These are phyloP conservation scores for Knufia petricola DNA, from an alignment of 2,329 filamentous ascomycete species.

Conservation along the genomic window DNA sequence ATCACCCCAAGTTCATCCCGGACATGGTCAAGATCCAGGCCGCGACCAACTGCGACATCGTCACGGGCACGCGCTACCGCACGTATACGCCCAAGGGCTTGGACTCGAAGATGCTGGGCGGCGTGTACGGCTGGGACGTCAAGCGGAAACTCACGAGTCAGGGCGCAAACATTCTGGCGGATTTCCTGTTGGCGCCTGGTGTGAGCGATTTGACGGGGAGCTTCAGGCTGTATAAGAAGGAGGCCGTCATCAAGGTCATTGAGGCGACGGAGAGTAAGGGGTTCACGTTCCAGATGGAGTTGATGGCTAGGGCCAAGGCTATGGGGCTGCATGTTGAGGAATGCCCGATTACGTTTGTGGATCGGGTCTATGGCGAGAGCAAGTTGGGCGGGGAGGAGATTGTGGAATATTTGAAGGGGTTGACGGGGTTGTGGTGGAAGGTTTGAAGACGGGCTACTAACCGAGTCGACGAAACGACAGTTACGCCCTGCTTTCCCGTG, in stretches of 20 bases:
- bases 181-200: conserved; percentile 83
- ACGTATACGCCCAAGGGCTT: conserved; percentile 53
- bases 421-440: conserved; percentile 67
- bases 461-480: too few relatives aligned
- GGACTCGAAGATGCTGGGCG: conserved; percentile 40
- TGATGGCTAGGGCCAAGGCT: conserved; percentile 94
- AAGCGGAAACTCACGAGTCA: conserved; percentile 67
- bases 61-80: conserved; percentile 82
- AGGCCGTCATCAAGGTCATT: conserved; percentile 82
- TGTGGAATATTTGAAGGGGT: conserved; percentile 86
- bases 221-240: conserved; percentile 89
- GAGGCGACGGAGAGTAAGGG: conserved; percentile 87
- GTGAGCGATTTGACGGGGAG: conserved; percentile 93
- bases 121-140: conserved; percentile 94
- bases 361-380: conserved; percentile 86
- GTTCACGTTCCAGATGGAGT: conserved; percentile 99
- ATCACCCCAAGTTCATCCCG: conserved; percentile 98
- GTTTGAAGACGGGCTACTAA: conserved; percentile 38
- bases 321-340: conserved; percentile 92
- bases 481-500: too few relatives aligned
- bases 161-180: conserved; percentile 89
- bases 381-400: conserved; percentile 95
- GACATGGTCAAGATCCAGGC: conserved; percentile 80
- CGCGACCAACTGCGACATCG: conserved; percentile 78
- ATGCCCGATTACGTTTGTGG: conserved; percentile 93